phyloP scores from a whole-genome alignment of 768 basidiomycete genomes.

The Leccinum longicurvipes region DNA sequence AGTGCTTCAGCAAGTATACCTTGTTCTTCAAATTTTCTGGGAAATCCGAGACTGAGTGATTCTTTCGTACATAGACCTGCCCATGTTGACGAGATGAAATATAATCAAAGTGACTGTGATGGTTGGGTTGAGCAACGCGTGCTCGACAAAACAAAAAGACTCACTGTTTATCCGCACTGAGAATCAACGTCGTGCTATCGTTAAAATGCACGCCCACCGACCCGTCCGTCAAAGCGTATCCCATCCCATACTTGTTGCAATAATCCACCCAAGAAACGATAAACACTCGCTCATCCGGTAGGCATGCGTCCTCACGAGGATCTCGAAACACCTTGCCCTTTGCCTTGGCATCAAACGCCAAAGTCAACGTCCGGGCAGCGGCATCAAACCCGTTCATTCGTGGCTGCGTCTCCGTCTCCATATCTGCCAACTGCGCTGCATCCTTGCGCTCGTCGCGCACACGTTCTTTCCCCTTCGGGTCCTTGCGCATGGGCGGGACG shows the following conservation, averaged over 20 bases:
- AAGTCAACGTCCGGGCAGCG: slow-evolving; percentile 46
- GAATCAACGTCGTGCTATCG: slow-evolving; percentile 83
- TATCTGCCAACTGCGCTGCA: slow-evolving; percentile 1
- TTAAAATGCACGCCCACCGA: slow-evolving; percentile 96
- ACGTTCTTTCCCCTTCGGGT: slow-evolving; percentile 32
- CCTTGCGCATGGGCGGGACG: slow-evolving; percentile 30
- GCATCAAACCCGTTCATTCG: slow-evolving; percentile 65
- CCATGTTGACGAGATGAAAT: slow-evolving; percentile 68
- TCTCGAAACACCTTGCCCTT: slow-evolving; percentile 64
- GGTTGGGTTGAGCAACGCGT: neutral
- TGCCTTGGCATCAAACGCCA: slow-evolving; percentile 69
- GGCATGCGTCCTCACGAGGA: slow-evolving; percentile 49
- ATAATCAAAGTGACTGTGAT: slow-evolving; percentile 75
- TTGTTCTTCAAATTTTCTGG: slow-evolving; percentile 87
- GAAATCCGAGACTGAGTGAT: slow-evolving; percentile 63
- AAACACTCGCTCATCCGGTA: slow-evolving; percentile 76
- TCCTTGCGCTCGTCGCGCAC: slow-evolving; percentile 23
- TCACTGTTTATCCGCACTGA: slow-evolving; percentile 85
- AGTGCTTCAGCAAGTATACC: slow-evolving; percentile 89
- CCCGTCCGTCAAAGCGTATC: slow-evolving; percentile 94
- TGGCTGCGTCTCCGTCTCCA: slow-evolving; percentile 24
- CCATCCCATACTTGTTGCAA: slow-evolving; percentile 99
- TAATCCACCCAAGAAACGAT: slow-evolving; percentile 99
- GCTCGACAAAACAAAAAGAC: slow-evolving; percentile 23
- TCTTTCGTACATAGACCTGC: slow-evolving; percentile 67